Evolutionary conservation across 352 stramenopile genomes (phyloP), one percentile per base, ranked within the genome.

Genomic region (Aphanomyces invadans): DNA sequence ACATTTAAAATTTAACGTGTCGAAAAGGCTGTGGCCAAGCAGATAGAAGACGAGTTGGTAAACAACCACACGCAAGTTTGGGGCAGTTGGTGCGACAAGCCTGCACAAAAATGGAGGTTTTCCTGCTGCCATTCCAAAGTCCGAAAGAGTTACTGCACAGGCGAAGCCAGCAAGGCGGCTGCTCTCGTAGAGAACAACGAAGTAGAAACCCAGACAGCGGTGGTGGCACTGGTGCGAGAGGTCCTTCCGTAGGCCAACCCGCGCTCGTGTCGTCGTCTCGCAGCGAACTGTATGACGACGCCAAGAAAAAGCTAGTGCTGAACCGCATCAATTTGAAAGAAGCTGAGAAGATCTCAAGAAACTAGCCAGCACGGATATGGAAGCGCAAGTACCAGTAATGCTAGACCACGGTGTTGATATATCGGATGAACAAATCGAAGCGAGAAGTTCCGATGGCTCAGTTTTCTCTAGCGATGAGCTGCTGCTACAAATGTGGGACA

Each of bases 1-100:
- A n/a, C n/a, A n/a, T n/a, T n/a, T n/a, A n/a, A n/a, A n/a, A n/a
- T n/a, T n/a, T n/a, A 92, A 51, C 81, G 78, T 0, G 76, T 87
- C 23, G 85, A 92, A 68, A 78, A 81, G 45, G 84, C 79, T n/a
- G 78, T 86, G 7, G 86, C 88, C 29, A 89, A 86, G 29, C 99
- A 99, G 73, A 85, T 99, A 32, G 97, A 99, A 78, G 95, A 99
- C 72, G 81, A 97, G 38, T 87, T 93, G 28, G 81, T 92, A 56
- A 97, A 97, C 74, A 98, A 98, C 72, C 97, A 99, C 73, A 96
- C 81, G 9, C 85, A 76, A 19, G 89, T 99, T 11, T 99, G 96
- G 96, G 97, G 97, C 23, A 98, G 88, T 31, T 99, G 95, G 76
- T 99, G 98, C 78, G 95, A 99, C 73, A 83, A 83, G 7, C 80